Percentiles rank a stretch among this genome's conserved stretches.
These are phyloP conservation scores for Alternaria consortialis DNA, from an alignment of 2,329 filamentous ascomycete species.

Conservation along the genomic window DNA sequence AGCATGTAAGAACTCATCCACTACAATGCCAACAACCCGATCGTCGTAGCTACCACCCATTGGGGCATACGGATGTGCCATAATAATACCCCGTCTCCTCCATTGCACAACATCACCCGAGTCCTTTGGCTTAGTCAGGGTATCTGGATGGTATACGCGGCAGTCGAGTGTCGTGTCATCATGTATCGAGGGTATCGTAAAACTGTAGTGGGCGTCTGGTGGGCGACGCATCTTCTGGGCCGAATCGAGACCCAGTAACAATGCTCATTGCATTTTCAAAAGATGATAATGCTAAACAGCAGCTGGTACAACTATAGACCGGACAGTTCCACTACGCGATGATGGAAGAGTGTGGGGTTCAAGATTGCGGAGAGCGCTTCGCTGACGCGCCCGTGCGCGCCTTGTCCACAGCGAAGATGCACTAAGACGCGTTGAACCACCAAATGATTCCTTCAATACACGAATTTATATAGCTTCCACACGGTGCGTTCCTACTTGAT, in stretches of 20 bases:
- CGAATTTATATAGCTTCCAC: no score
- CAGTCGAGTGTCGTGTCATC: conserved; percentile 80
- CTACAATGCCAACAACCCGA: conserved; percentile 73
- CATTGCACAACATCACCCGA: conserved; percentile 27
- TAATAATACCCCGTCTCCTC: conserved; percentile 65
- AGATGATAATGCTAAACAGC: not conserved
- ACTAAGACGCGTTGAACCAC: not conserved
- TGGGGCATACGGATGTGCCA: conserved; percentile 91
- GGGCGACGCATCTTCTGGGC: conserved; percentile 36
- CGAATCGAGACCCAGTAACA: conserved; percentile 31
- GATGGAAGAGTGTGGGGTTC: conserved; percentile 9
- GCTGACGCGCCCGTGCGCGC: not conserved
- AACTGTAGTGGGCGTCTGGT: conserved; percentile 59
- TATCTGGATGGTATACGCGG: conserved; percentile 74
- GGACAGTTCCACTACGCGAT: not conserved
- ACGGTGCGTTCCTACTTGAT: no score
- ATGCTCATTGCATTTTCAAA: conserved; percentile 35
- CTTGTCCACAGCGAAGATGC: not conserved
- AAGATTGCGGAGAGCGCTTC: conserved; percentile 1
- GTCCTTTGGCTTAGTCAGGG: conserved; percentile 26
- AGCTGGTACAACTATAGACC: not conserved
- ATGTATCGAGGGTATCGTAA: conserved; percentile 85
- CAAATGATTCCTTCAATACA: not conserved
- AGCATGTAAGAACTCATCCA: conserved; percentile 68
- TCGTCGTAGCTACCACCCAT: conserved; percentile 89